phyloP scores from a whole-genome alignment of 345 rosid species.

The Turnera subulata region DNA sequence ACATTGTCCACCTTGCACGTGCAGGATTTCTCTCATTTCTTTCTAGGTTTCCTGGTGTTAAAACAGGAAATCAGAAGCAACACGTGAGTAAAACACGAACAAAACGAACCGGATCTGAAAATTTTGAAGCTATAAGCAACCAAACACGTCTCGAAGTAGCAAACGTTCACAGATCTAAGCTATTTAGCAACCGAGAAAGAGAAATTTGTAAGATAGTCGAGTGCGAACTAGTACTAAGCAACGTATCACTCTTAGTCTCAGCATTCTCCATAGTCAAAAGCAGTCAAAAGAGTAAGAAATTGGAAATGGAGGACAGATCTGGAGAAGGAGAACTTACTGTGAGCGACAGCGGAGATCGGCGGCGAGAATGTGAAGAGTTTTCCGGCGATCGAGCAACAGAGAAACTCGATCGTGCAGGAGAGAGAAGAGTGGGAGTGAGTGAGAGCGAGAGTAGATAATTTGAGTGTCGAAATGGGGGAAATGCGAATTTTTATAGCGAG shows the following conservation, averaged over 20 bases:
- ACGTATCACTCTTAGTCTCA: too few species aligned
- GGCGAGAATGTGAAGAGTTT: neutral
- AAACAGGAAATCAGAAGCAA: neutral
- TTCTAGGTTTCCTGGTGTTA: neutral
- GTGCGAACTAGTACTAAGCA: too few species aligned
- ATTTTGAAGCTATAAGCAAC: neutral
- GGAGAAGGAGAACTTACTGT: neutral
- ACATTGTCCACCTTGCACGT: constrained; percentile 29
- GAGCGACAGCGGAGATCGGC: neutral
- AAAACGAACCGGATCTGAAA: neutral
- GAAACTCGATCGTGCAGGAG: constrained; percentile 9
- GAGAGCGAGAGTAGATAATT: neutral
- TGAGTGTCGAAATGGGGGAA: neutral
- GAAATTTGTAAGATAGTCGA: too few species aligned
- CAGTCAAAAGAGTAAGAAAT: neutral
- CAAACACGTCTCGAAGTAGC: too few species aligned
- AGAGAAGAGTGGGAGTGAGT: neutral
- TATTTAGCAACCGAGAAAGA: neutral
- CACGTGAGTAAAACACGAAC: neutral
- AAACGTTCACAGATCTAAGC: neutral
- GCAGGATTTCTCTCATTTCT: constrained; percentile 31
- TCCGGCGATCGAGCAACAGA: constrained; percentile 16
- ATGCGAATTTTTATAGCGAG: constrained; percentile 12
- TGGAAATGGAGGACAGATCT: neutral
- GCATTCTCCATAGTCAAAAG: neutral